Base-by-base conservation (phyloP, 371 early-diverging fungal species). In the Paramicrosporidium saccamoebae region DNA sequence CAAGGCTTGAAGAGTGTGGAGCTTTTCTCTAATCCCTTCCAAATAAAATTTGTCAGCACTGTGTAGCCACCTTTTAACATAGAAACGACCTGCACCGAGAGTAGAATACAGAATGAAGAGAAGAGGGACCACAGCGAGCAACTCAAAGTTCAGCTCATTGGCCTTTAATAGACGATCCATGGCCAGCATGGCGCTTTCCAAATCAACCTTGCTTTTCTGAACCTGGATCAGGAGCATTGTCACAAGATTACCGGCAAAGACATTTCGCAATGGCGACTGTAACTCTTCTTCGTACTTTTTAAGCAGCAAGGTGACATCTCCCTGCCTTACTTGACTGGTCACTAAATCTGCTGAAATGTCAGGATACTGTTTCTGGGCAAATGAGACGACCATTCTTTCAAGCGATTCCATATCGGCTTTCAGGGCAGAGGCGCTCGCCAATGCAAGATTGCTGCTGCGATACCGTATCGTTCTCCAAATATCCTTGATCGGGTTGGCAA, bases 91-190 rank as follows among this genome's bases (percentile, higher is more conserved):
- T n/a, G n/a, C 14, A 5, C 17, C 10, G 7, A n/a, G 19, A 14
- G 22, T 10, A 4, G 30, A 24, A 29, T 45, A 56, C 1, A 42
- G 17, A 3, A 58, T 23, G 10, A 44, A 17, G 3, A 56, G 27
- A 2, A 55, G 37, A 0, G 62, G 65, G 1, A 57, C 35, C 4
- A 52, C 41, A 4, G 55, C 51, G 18, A 88, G 33, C 30, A 88
- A 58, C 6, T 73, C 67, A 55, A 90, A 90, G 30, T 86, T 90
- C 24, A 90, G 58, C 36, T 90, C 88, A 42, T 90, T 86, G 0
- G 86, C 62, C 31, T 63, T 57, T 20, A 90, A 50, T 14, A 90
- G 57, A 32, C 81, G 74, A 41, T 90, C 88, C 10, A 90, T 34
- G 0, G 81, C 86, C 0, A 67, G 50, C 69, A 88, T 67, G 12